phyloP scores from a whole-genome alignment of 1,284 basidiomycete genomes.

The Vanrija sp. region DNA sequence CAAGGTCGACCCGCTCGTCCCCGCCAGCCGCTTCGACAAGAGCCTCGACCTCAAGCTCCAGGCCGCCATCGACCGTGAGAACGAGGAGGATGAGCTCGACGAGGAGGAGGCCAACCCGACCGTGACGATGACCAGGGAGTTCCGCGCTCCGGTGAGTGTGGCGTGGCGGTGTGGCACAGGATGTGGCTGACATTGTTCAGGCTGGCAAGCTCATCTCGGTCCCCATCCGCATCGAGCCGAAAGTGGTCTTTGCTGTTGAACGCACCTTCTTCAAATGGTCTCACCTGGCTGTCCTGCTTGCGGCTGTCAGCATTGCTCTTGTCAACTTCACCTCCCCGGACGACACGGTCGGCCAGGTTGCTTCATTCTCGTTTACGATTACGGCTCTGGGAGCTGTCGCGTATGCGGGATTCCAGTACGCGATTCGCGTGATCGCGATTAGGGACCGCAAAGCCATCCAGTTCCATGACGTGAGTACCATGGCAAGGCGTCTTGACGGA shows the following conservation, averaged over 20 bases:
- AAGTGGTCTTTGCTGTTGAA: conserved; percentile 91
- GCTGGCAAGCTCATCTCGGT: conserved; percentile 86
- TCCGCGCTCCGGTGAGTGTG: conserved; percentile 56
- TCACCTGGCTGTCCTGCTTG: conserved; percentile 83
- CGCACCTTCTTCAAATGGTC: conserved; percentile 68
- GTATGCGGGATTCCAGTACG: conserved; percentile 82
- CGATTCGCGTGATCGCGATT: conserved; percentile 75
- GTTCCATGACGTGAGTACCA: conserved; percentile 68
- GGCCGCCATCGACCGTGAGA: conserved; percentile 55
- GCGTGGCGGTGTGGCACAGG: no score
- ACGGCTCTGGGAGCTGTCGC: conserved; percentile 83
- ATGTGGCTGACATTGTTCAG: conserved; percentile 42
- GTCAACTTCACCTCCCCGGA: conserved; percentile 79
- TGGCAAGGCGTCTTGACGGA: neutral
- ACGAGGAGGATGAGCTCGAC: conserved; percentile 22
- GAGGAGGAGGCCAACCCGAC: conserved; percentile 49
- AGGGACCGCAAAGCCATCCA: conserved; percentile 65
- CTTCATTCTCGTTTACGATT: conserved; percentile 80
- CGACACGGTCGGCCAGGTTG: conserved; percentile 74
- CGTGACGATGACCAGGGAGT: conserved; percentile 61
- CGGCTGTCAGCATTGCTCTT: conserved; percentile 80
- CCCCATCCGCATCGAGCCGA: conserved; percentile 92
- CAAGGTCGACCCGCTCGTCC: conserved; percentile 78
- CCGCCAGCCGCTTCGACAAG: conserved; percentile 74
- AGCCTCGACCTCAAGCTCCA: conserved; percentile 55